A percentile compares a stretch with the other conserved stretches of the same genome.
phyloP scores from a whole-genome alignment of 2,329 filamentous ascomycete species.

The Pezicula radicicola region DNA sequence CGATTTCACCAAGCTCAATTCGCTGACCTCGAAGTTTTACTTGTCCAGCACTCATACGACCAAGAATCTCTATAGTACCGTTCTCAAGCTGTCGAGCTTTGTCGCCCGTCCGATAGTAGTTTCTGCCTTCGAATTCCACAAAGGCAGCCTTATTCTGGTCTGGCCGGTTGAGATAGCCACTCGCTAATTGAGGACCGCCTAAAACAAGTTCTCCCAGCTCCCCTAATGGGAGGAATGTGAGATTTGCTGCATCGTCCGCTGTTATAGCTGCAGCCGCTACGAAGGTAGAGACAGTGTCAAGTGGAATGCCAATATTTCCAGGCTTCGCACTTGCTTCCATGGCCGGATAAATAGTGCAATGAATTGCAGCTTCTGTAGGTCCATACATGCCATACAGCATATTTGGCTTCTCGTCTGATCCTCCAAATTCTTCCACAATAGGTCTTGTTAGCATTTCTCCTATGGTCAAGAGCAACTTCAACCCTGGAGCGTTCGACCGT shows the following conservation, averaged over 20 bases:
- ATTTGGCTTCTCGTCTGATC: conserved; percentile 38
- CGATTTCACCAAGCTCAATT: conserved; percentile 76
- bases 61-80: conserved; percentile 78
- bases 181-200: conserved; percentile 75
- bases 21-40: conserved; percentile 85
- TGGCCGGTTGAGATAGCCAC: conserved; percentile 76
- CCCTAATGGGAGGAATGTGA: conserved; percentile 25
- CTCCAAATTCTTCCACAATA: conserved; percentile 77
- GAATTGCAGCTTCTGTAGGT: conserved; percentile 87
- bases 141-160: conserved; percentile 74
- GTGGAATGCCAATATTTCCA: conserved; percentile 71
- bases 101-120: conserved; percentile 82
- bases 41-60: conserved; percentile 76
- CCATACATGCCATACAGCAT: conserved; percentile 93
- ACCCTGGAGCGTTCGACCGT: conserved; percentile 61
- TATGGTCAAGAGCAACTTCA: conserved; percentile 78
- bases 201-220: conserved; percentile 65
- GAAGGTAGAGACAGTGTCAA: conserved; percentile 64
- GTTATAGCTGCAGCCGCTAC: conserved; percentile 20
- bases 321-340: conserved; percentile 56
- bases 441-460: conserved; percentile 85
- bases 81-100: conserved; percentile 66
- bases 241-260: conserved; percentile 12
- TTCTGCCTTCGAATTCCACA: conserved; percentile 59
- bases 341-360: conserved; percentile 73